These are phyloP conservation scores for Pseudocercospora cruenta DNA, from an alignment of 2,329 filamentous ascomycete species.

Conservation along the genomic window DNA sequence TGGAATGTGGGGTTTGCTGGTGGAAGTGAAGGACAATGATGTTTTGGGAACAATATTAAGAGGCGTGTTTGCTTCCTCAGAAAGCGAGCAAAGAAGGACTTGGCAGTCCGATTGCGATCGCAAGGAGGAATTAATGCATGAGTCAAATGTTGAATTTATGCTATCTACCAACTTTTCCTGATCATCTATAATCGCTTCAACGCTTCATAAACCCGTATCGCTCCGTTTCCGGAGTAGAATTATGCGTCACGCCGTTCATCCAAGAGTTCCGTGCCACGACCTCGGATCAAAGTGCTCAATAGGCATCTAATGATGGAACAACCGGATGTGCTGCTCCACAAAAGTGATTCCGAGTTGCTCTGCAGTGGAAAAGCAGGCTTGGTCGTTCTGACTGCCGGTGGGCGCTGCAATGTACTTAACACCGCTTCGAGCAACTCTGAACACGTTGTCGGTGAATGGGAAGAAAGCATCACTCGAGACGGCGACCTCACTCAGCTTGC, in stretches of 20 bases:
- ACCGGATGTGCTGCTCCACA: slow-evolving; percentile 88
- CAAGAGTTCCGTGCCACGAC: neutral
- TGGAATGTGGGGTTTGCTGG: slow-evolving; percentile 14
- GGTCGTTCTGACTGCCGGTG: slow-evolving; percentile 84
- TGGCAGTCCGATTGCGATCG: neutral
- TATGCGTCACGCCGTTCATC: too few species aligned
- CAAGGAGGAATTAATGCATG: neutral
- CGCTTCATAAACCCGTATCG: neutral
- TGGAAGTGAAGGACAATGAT: slow-evolving; percentile 16
- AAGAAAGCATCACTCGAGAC: slow-evolving; percentile 97
- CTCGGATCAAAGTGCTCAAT: too few species aligned
- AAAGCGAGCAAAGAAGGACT: too few species aligned
- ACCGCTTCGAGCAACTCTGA: slow-evolving; percentile 83
- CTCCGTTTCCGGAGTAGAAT: neutral
- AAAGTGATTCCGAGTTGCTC: slow-evolving; percentile 92
- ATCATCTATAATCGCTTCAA: slow-evolving; percentile 5
- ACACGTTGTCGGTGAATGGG: slow-evolving; percentile 98
- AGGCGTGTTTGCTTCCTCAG: neutral
- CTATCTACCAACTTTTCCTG: slow-evolving; percentile 8
- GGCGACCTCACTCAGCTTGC: slow-evolving; percentile 78
- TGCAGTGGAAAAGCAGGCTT: slow-evolving; percentile 80
- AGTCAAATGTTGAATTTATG: slow-evolving; percentile 8
- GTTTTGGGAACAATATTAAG: slow-evolving; percentile 25
- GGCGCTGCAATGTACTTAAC: slow-evolving; percentile 96
- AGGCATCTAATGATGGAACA: slow-evolving; percentile 99